Conservation (phyloP, 352 stramenopile species). For the Phytophthora cactorum region DNA sequence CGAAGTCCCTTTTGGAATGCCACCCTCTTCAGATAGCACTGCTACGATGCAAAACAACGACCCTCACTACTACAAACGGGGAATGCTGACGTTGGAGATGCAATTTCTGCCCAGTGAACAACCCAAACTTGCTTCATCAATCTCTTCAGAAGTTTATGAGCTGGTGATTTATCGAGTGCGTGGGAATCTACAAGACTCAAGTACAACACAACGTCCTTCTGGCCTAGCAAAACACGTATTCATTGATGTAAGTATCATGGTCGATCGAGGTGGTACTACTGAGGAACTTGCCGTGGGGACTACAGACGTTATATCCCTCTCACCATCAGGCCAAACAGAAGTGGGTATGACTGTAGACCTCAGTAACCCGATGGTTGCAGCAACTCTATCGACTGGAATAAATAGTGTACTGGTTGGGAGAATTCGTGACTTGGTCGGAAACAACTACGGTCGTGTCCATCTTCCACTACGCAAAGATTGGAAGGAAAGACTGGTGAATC, state of each 20-base stretch:
- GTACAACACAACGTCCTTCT: not conserved
- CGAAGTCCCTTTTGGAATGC: slow-evolving; percentile 34
- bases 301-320: slow-evolving; percentile 18
- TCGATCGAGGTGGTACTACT: not conserved
- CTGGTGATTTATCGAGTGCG: slow-evolving; percentile 35
- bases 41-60: slow-evolving; percentile 6
- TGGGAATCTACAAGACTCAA: not conserved
- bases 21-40: not conserved
- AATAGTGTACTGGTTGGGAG: slow-evolving; percentile 27
- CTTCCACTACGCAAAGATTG: slow-evolving; percentile 42
- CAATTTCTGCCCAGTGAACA: slow-evolving; percentile 35
- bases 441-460: slow-evolving; percentile 29
- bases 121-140: not conserved
- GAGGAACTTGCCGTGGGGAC: slow-evolving; percentile 20
- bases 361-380: slow-evolving; percentile 24
- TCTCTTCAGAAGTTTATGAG: slow-evolving; percentile 13
- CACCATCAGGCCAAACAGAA: slow-evolving; percentile 15
- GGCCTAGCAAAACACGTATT: slow-evolving; percentile 12
- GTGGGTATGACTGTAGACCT: slow-evolving; percentile 32
- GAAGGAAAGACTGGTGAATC: slow-evolving; percentile 21
- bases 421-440: slow-evolving; percentile 30
- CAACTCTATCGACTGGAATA: slow-evolving; percentile 8
- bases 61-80: slow-evolving; percentile 27
- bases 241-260: slow-evolving; percentile 28
- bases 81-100: slow-evolving; percentile 39